A percentile compares a stretch with the other conserved stretches of the same genome.
These are phyloP conservation scores for Lolium multiflorum DNA, from an alignment of 176 grass and related monocot genomes.

Conservation along the genomic window DNA sequence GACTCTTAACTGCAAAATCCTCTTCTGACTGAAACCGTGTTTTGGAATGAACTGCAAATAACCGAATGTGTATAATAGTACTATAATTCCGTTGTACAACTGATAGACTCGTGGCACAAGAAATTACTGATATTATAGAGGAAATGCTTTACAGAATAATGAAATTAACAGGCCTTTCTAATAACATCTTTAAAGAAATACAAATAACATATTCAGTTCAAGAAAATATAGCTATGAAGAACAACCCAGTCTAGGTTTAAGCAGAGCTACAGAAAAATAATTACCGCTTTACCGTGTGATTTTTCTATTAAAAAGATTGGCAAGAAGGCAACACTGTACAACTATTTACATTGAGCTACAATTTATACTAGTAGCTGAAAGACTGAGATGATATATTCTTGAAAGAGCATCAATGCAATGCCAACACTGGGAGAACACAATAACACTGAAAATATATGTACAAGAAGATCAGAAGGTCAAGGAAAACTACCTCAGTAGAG, in stretches of 20 bases:
- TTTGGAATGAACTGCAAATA: slow-evolving; percentile 1
- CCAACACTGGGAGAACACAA: slow-evolving; percentile 4
- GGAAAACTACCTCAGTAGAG: slow-evolving; percentile 65
- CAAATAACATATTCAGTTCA: neutral
- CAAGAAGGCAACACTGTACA: too few species aligned
- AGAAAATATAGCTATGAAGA: neutral
- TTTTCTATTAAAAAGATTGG: too few species aligned
- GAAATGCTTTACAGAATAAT: neutral
- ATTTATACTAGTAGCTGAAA: slow-evolving; percentile 13
- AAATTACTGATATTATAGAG: neutral
- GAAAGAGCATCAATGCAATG: neutral
- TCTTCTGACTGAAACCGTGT: slow-evolving; percentile 17
- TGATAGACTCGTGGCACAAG: neutral
- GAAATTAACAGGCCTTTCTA: neutral
- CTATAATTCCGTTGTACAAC: slow-evolving; percentile 1
- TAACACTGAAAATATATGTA: neutral
- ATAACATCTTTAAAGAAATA: neutral
- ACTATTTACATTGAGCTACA: neutral
- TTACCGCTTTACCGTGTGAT: too few species aligned
- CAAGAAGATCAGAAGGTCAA: neutral
- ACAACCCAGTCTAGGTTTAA: neutral
- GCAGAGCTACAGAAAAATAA: neutral
- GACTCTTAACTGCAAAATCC: neutral
- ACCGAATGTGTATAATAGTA: neutral
- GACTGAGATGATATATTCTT: neutral